Base-by-base conservation (phyloP, 192 early-diverging fungal species). In the Coemansia sp. region DNA sequence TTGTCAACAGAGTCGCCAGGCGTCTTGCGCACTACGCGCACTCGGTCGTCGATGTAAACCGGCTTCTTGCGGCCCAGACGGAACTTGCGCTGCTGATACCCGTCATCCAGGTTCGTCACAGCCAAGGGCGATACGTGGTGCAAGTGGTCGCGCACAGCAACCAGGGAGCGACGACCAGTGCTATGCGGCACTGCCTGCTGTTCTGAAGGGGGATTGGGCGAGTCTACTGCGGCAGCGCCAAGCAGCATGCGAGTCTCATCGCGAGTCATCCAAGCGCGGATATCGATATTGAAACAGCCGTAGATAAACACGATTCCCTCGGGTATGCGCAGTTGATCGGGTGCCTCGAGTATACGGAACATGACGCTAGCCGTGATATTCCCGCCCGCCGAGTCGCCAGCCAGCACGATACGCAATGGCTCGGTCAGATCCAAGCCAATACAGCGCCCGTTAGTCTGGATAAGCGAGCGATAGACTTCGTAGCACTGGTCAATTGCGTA, bases 311-410 rank as follows among this genome's bases (percentile, higher is more conserved):
- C 72, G 11, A 99, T 68, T 8, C 90, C 94, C 6, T 77, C 80
- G 9, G 96, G 96, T 27, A 78, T 64, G 1, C 88, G 90, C 27
- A 97, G 74, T 2, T 42, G 53, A 31, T 80, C 83, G 12, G 80
- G 74, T 10, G 73, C 70, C 67, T 94, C 93, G 32, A 96, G 80
- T 59, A 91, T 89, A 64, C 94, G 92, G 70, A 93, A 87, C 50
- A 90, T 90, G 3, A 93, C 85, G 0, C 91, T 86, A 4, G 93
- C 80, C 3, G 88, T 85, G 21, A 98, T 76, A 68, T 97, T 98
- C 32, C 93, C 96, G n/a, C 96, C 96, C 11, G 97, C 97, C 46
- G 95, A 97, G 71, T 99, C 97, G 62, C 97, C 97, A 19, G 86
- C 77, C 39, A 99, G 51, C 19, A 88, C 86, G 39, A 96, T 88